These are phyloP conservation scores for Cryphonectria carpinicola DNA, from an alignment of 2,329 filamentous ascomycete genomes.

Conservation along the genomic window DNA sequence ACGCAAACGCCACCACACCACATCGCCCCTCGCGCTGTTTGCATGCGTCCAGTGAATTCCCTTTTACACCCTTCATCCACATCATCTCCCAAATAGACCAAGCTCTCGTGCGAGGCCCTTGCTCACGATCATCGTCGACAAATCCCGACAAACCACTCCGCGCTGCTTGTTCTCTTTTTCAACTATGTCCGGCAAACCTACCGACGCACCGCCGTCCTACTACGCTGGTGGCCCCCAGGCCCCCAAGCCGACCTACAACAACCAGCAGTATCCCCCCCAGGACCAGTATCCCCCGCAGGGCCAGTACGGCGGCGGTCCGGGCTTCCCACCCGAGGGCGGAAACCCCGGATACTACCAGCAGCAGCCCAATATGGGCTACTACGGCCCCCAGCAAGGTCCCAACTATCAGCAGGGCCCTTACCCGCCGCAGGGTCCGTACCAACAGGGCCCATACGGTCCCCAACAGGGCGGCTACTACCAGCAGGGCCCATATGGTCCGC, in stretches of 20 bases:
- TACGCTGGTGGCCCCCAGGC: conserved; percentile 20
- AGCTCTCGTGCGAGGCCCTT: not conserved
- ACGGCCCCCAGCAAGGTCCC: conserved; percentile 4
- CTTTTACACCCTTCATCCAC: not conserved
- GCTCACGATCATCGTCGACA: not conserved
- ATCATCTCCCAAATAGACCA: not conserved
- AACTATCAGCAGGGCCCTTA: not conserved
- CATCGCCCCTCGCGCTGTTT: not conserved
- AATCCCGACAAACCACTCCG: not conserved
- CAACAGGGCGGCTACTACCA: conserved; percentile 24
- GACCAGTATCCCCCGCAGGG: conserved; percentile 17
- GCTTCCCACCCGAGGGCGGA: conserved; percentile 19
- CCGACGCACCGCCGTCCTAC: conserved; percentile 27
- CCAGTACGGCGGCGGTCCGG: conserved; percentile 10
- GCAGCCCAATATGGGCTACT: conserved; percentile 20
- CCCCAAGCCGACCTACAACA: conserved; percentile 24
- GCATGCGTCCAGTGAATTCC: not conserved
- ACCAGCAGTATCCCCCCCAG: conserved; percentile 18
- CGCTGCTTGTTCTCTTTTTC: not conserved
- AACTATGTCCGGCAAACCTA: conserved; percentile 24
- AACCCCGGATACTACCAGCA: conserved; percentile 18
- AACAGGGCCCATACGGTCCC: conserved; percentile 12
- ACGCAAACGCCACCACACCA: not conserved
- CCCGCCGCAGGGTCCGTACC: conserved; percentile 15
- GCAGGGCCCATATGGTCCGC: conserved; percentile 18